Evolutionary conservation across 768 basidiomycete genomes (phyloP).

Genomic region (Leccinum barrowsii): DNA sequence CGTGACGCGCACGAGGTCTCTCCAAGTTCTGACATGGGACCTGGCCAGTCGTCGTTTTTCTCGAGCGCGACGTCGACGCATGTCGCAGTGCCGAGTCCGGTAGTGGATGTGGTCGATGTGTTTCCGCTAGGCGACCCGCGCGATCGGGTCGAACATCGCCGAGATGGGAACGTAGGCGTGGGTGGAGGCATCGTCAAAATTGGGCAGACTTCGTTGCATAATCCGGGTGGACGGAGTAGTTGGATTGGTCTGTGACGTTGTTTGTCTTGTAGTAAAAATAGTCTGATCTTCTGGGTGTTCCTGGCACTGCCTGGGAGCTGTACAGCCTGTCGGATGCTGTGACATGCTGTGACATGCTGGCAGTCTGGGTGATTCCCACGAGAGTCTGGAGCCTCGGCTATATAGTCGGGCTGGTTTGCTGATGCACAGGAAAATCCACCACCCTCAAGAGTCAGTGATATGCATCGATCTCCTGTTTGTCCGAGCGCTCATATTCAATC

Average conservation of each 20-base stretch:
- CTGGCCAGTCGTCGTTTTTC: slow-evolving; percentile 15
- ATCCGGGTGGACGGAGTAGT: slow-evolving; percentile 84
- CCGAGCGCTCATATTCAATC: too few species aligned
- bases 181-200: slow-evolving; percentile 67
- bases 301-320: too few species aligned
- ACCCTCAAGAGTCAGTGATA: too few species aligned
- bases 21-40: neutral
- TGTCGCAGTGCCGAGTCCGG: slow-evolving; percentile 55
- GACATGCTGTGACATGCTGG: too few species aligned
- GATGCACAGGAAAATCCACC: too few species aligned
- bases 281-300: neutral
- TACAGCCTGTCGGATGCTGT: too few species aligned
- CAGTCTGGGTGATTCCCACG: too few species aligned
- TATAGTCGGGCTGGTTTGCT: too few species aligned
- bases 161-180: neutral
- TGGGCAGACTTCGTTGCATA: slow-evolving; percentile 90
- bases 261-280: neutral
- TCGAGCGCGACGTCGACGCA: slow-evolving; percentile 26
- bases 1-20: neutral
- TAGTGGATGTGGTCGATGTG: slow-evolving; percentile 64
- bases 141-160: slow-evolving; percentile 9
- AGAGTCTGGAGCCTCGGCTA: too few species aligned
- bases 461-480: too few species aligned
- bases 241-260: slow-evolving; percentile 76
- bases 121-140: slow-evolving; percentile 20